Evolutionary conservation across 495 filamentous ascomycete genomes (phyloP).

Genomic region (Gamarada debralockiae): DNA sequence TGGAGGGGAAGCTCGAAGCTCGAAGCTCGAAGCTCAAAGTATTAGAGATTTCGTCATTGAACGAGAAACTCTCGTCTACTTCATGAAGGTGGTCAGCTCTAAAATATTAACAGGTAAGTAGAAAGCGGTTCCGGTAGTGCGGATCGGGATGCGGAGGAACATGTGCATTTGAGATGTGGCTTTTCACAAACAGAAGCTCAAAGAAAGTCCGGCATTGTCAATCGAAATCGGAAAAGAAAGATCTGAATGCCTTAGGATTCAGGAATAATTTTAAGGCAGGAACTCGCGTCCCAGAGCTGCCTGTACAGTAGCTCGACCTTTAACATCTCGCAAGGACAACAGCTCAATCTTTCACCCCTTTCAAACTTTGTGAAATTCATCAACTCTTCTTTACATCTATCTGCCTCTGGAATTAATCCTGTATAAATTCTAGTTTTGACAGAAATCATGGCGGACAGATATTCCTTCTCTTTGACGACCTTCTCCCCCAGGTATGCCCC

Average conservation of each 20-base stretch:
- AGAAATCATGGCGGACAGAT: slow-evolving; percentile 86
- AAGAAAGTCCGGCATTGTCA: neutral
- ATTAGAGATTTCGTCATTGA: neutral
- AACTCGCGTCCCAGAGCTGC: slow-evolving; percentile 21
- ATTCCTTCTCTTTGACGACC: slow-evolving; percentile 98
- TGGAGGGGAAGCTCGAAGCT: slow-evolving; percentile 3
- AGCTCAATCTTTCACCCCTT: slow-evolving; percentile 17
- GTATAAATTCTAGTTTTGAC: slow-evolving; percentile 1
- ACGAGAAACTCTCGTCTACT: neutral
- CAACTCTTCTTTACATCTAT: neutral
- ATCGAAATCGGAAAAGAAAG: too few species aligned
- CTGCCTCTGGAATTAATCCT: neutral
- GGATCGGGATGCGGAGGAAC: neutral
- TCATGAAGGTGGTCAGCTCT: slow-evolving; percentile 7
- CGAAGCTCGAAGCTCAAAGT: slow-evolving; percentile 8
- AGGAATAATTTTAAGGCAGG: neutral
- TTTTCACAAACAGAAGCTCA: slow-evolving; percentile 3
- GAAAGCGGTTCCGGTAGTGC: neutral
- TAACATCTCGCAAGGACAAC: slow-evolving; percentile 5
- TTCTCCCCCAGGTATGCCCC: slow-evolving; percentile 94
- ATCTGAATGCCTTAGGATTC: neutral
- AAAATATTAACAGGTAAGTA: slow-evolving; percentile 1
- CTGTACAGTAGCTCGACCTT: slow-evolving; percentile 14
- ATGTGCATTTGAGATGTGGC: slow-evolving; percentile 17
- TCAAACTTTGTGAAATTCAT: slow-evolving; percentile 1